Percentiles rank a stretch among this genome's conserved stretches.
These are phyloP conservation scores for Coffea humblotiana DNA, from an alignment of 305 asterid genomes.

Conservation along the genomic window DNA sequence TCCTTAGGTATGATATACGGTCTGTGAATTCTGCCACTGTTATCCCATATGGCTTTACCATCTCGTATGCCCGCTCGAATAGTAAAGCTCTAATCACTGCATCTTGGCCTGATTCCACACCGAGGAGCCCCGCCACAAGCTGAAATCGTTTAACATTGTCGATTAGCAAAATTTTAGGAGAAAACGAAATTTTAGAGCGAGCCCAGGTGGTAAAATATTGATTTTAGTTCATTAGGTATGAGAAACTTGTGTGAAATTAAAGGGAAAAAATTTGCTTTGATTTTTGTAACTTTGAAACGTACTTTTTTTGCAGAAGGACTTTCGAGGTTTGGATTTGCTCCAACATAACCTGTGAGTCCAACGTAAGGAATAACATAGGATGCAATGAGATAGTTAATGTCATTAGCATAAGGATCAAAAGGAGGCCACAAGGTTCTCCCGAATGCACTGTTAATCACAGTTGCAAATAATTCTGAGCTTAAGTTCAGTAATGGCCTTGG, in stretches of 20 bases:
- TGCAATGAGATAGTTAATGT: no score
- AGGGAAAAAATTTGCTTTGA: not conserved
- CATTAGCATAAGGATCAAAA: no score
- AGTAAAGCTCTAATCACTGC: constrained; percentile 45
- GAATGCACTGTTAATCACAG: constrained; percentile 39
- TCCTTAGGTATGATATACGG: constrained; percentile 36
- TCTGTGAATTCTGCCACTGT: constrained; percentile 39
- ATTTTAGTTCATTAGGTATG: no score
- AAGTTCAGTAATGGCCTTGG: constrained; percentile 67
- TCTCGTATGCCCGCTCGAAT: constrained; percentile 15
- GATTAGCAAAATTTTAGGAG: no score
- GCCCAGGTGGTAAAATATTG: no score
- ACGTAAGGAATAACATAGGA: no score
- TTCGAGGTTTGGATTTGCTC: constrained; percentile 64
- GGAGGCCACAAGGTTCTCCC: constrained; percentile 62
- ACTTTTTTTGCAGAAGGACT: constrained; percentile 54
- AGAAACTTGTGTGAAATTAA: no score
- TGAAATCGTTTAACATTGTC: not conserved
- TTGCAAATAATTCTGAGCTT: constrained; percentile 47
- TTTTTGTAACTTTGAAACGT: not conserved
- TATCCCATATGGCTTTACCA: constrained; percentile 14
- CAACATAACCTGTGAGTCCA: constrained; percentile 66
- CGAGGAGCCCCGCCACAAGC: constrained; percentile 52
- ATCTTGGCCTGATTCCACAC: constrained; percentile 64
- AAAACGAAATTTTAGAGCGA: no score